These are phyloP conservation scores for Imleria badia DNA, from an alignment of 768 basidiomycete species.

Conservation along the genomic window DNA sequence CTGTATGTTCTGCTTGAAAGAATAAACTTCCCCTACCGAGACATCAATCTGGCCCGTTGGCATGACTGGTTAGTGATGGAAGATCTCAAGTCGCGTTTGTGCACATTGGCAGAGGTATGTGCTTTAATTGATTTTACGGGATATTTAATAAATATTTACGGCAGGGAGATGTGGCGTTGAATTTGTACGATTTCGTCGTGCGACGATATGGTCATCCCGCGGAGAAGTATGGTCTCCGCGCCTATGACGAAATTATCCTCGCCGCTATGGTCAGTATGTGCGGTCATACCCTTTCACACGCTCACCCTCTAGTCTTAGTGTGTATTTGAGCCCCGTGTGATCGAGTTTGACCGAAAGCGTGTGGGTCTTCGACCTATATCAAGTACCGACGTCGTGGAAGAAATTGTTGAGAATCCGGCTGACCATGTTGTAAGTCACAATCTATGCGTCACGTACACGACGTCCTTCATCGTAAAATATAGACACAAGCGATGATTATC, in stretches of 20 bases:
- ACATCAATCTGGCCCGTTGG: conserved; percentile 69
- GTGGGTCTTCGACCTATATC: conserved; percentile 48
- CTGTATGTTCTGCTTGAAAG: conserved; percentile 74
- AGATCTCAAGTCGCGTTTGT: conserved; percentile 81
- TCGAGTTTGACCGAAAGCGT: conserved; percentile 84
- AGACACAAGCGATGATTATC: conserved; percentile 92
- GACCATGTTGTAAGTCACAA: conserved; percentile 49
- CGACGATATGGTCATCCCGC: conserved; percentile 72
- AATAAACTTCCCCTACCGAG: conserved; percentile 86
- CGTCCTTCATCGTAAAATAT: conserved; percentile 3
- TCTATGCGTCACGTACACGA: background rate
- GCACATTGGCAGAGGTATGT: conserved; percentile 84
- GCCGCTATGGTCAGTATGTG: conserved; percentile 78
- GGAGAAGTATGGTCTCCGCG: conserved; percentile 84
- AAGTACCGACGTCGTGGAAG: conserved; percentile 67
- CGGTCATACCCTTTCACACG: background rate
- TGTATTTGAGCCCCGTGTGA: conserved; percentile 89
- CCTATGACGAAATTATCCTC: conserved; percentile 93
- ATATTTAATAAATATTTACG: conserved; percentile 5
- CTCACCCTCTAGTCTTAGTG: conserved; percentile 49
- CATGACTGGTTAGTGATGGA: conserved; percentile 94
- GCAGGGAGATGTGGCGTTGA: conserved; percentile 86
- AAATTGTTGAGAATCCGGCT: conserved; percentile 57
- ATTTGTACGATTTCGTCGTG: conserved; percentile 88
- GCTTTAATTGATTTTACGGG: conserved; percentile 1